These are phyloP conservation scores for Echites panduratus DNA, from an alignment of 257 asterid genomes.

Conservation along the genomic window DNA sequence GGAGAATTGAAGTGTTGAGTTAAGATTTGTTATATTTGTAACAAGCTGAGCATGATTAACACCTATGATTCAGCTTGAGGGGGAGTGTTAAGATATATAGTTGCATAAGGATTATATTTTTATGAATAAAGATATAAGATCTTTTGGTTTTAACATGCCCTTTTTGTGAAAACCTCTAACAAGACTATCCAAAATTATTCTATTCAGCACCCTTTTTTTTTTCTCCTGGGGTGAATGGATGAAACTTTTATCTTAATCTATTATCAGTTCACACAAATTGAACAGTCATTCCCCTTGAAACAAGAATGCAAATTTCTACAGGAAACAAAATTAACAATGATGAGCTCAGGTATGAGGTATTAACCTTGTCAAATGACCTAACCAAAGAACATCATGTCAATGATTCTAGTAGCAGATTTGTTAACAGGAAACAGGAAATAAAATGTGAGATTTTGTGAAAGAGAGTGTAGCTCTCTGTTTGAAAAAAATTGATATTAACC, in stretches of 20 bases:
- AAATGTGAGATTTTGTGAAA: background rate
- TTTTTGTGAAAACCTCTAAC: background rate
- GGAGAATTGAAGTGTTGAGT: too few relatives aligned
- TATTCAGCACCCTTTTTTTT: background rate
- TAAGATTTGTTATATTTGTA: too few relatives aligned
- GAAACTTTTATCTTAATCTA: background rate
- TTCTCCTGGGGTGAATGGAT: background rate
- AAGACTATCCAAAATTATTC: background rate
- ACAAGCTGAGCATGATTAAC: too few relatives aligned
- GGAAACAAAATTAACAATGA: background rate
- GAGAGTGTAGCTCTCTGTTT: background rate
- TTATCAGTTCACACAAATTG: background rate
- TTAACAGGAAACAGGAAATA: background rate
- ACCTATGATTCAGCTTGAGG: too few relatives aligned
- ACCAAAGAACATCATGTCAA: background rate
- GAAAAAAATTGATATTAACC: background rate
- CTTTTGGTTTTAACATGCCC: too few relatives aligned
- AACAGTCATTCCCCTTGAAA: background rate
- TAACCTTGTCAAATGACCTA: background rate
- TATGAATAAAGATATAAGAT: too few relatives aligned
- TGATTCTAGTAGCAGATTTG: background rate
- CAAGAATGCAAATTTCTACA: background rate
- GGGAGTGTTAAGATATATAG: too few relatives aligned
- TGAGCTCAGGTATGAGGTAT: background rate
- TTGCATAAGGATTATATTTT: too few relatives aligned